Percentiles rank a stretch among this genome's conserved stretches.
These are phyloP conservation scores for Sequoiadendron giganteum DNA, from an alignment of 75 land plant genomes.

Conservation along the genomic window DNA sequence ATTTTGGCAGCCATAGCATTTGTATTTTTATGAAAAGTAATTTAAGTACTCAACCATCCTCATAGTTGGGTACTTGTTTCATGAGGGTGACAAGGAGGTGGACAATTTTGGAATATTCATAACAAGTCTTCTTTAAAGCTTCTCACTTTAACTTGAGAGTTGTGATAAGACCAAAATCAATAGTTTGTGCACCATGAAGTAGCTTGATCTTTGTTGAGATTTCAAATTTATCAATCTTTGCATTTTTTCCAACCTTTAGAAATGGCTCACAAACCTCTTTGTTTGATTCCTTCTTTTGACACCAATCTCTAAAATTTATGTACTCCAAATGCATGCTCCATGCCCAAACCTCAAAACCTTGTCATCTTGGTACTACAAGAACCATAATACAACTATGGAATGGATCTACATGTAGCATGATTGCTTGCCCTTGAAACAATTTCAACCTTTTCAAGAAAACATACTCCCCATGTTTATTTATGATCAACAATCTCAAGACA, in stretches of 20 bases:
- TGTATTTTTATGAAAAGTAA: too few species aligned
- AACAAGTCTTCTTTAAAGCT: slow-evolving; percentile 34
- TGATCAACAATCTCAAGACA: slow-evolving; percentile 87
- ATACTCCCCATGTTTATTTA: slow-evolving; percentile 94
- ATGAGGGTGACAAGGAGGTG: too few species aligned
- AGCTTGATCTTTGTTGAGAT: slow-evolving; percentile 70
- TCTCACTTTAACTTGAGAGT: slow-evolving; percentile 85
- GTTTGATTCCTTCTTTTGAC: slow-evolving; percentile 45
- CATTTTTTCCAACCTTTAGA: slow-evolving; percentile 53
- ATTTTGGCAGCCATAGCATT: too few species aligned
- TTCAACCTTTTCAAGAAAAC: slow-evolving; percentile 94
- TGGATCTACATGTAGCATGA: slow-evolving; percentile 87
- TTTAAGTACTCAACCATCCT: too few species aligned
- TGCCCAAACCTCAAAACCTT: slow-evolving; percentile 71
- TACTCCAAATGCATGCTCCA: slow-evolving; percentile 43
- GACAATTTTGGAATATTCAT: too few species aligned
- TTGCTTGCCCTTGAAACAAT: slow-evolving; percentile 42
- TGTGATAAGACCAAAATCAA: slow-evolving; percentile 80
- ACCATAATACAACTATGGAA: slow-evolving; percentile 77
- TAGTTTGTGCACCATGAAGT: slow-evolving; percentile 74
- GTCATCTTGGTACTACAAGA: slow-evolving; percentile 51
- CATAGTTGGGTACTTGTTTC: too few species aligned
- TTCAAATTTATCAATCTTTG: background rate
- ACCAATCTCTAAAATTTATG: slow-evolving; percentile 49
- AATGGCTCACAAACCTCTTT: slow-evolving; percentile 50